A percentile compares a stretch with the other conserved stretches of the same genome.
These are phyloP conservation scores for Nakazawaea holstii DNA, from an alignment of 805 yeast genomes.

Conservation along the genomic window DNA sequence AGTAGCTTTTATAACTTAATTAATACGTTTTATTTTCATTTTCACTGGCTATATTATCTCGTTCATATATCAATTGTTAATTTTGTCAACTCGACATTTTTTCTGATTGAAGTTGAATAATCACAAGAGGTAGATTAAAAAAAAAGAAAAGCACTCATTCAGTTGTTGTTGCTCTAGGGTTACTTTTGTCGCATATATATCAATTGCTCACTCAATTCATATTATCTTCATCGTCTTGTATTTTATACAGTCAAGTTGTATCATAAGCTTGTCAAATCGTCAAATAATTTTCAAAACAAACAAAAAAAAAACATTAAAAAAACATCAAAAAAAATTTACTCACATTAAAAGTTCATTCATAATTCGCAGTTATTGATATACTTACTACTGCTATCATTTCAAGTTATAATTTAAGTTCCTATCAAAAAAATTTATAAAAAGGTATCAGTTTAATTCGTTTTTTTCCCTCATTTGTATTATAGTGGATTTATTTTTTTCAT, in stretches of 20 bases:
- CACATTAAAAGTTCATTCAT: neutral
- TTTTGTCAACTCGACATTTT: neutral
- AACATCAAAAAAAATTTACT: neutral
- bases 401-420: neutral
- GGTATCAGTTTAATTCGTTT: neutral
- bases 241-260: neutral
- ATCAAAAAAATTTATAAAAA: neutral
- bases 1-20: neutral
- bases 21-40: conserved; percentile 1
- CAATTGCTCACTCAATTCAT: neutral
- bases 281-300: neutral
- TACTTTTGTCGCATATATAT: neutral
- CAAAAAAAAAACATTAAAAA: neutral
- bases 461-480: conserved; percentile 3
- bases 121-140: neutral
- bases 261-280: neutral
- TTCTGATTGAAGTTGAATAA: too few relatives aligned
- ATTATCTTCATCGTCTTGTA: conserved; percentile 3
- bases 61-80: neutral
- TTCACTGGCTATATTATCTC: neutral
- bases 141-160: conserved; percentile 16
- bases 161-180: conserved; percentile 17
- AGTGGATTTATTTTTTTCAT: neutral
- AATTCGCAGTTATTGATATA: neutral
- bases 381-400: neutral